phyloP scores from a whole-genome alignment of 441 rosid genomes.

The Oxalis stricta region DNA sequence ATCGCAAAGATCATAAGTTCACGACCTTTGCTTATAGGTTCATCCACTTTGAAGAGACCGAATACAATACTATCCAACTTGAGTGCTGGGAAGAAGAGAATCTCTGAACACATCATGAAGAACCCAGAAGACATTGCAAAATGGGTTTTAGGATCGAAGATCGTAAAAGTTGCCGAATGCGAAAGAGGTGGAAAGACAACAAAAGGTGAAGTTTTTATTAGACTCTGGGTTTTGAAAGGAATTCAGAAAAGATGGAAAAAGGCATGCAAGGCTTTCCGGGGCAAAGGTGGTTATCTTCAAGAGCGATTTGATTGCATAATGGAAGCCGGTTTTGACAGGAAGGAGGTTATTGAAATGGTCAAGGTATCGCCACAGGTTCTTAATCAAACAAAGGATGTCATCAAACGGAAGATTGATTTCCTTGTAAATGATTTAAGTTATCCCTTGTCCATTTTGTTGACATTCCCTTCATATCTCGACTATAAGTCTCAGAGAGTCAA shows the following conservation, averaged over 20 bases:
- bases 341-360: slow-evolving; percentile 44
- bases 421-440: slow-evolving; percentile 37
- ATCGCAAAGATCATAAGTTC: slow-evolving; percentile 30
- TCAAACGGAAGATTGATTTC: slow-evolving; percentile 43
- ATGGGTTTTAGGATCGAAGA: slow-evolving; percentile 33
- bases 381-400: slow-evolving; percentile 25
- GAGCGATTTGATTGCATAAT: slow-evolving; percentile 54
- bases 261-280: slow-evolving; percentile 38
- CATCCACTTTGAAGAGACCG: slow-evolving; percentile 39
- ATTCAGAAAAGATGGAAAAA: slow-evolving; percentile 22
- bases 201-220: slow-evolving; percentile 40
- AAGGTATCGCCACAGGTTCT: slow-evolving; percentile 42
- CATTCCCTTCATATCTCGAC: slow-evolving; percentile 44
- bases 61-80: slow-evolving; percentile 31
- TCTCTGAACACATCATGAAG: slow-evolving; percentile 41
- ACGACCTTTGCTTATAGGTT: slow-evolving; percentile 34
- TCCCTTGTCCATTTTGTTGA: slow-evolving; percentile 29
- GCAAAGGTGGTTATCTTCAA: slow-evolving; percentile 46
- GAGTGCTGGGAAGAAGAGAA: slow-evolving; percentile 45
- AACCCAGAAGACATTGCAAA: slow-evolving; percentile 54
- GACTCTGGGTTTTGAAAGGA: slow-evolving; percentile 43
- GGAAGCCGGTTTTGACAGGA: slow-evolving; percentile 39
- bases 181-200: slow-evolving; percentile 16
- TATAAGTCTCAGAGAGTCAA: slow-evolving; percentile 34
- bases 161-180: slow-evolving; percentile 22